phyloP scores from a whole-genome alignment of 805 yeast genomes.

The Ogataea wickerhamii region DNA sequence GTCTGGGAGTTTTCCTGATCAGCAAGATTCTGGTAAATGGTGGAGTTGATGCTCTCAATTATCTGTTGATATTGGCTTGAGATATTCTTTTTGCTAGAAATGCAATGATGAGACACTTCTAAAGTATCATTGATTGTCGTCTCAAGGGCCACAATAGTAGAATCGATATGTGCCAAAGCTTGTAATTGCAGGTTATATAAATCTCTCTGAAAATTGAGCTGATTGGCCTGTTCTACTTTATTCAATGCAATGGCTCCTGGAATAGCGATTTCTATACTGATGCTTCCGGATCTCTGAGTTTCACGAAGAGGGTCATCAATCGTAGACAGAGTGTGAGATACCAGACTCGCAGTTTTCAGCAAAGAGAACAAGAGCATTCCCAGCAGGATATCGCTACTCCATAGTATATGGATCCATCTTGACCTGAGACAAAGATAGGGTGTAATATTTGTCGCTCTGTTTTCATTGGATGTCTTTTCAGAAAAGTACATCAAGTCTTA shows the following conservation, averaged over 20 bases:
- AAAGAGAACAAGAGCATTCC: conserved; percentile 3
- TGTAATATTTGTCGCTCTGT: conserved; percentile 20
- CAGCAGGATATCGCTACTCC: conserved; percentile 12
- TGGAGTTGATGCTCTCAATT: conserved; percentile 9
- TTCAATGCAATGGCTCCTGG: background rate
- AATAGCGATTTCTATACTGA: background rate
- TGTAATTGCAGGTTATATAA: conserved; percentile 7
- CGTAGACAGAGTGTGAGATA: background rate
- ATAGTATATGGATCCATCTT: conserved; percentile 18
- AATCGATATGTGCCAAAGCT: conserved; percentile 4
- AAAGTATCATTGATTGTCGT: conserved; percentile 10
- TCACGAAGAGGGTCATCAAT: background rate
- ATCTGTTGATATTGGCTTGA: conserved; percentile 3
- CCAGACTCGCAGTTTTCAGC: background rate
- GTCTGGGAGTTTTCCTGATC: conserved; percentile 9
- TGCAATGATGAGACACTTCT: conserved; percentile 3
- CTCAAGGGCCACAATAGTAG: conserved; percentile 4
- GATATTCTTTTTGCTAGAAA: background rate
- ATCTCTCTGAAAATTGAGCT: background rate
- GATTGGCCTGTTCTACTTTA: background rate
- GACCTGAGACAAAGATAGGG: conserved; percentile 26
- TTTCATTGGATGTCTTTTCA: conserved; percentile 19
- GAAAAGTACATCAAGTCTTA: conserved; percentile 3
- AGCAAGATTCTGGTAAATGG: conserved; percentile 8
- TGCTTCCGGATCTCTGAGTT: background rate